Conservation (phyloP, 768 basidiomycete species). For the Favolaschia claudopus region DNA sequence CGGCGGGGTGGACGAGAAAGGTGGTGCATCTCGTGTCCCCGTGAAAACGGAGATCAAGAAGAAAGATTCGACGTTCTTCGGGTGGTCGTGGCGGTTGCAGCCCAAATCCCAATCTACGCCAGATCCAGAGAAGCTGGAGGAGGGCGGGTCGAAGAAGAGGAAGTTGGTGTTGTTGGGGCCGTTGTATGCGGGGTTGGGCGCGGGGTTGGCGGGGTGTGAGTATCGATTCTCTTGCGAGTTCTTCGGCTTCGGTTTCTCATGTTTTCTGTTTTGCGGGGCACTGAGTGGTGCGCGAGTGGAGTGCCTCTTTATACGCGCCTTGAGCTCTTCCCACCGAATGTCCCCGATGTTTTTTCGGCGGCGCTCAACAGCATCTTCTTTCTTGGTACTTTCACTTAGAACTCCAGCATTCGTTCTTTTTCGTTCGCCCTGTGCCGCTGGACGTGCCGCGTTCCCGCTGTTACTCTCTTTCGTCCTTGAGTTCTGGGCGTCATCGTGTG, state of each 20-base stretch:
- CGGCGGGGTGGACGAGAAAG: background rate
- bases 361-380: no score
- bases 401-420: no score
- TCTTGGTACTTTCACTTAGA: no score
- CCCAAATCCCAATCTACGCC: constrained; percentile 33
- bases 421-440: no score
- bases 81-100: constrained; percentile 58
- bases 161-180: constrained; percentile 70
- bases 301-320: no score
- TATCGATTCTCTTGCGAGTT: constrained; percentile 19
- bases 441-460: no score
- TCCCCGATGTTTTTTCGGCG: no score
- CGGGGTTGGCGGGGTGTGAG: constrained; percentile 68
- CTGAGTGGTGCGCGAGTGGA: no score
- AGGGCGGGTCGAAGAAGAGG: constrained; percentile 41
- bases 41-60: constrained; percentile 6
- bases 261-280: constrained; percentile 6
- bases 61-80: constrained; percentile 21
- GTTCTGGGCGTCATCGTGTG: no score
- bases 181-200: constrained; percentile 73
- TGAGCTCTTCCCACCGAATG: no score
- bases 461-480: no score
- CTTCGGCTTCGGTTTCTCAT: constrained; percentile 22
- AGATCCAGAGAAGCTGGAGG: constrained; percentile 45
- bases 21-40: no score